Conservation (phyloP, 148 eudicot genomes). For the Rhododendron henanense region DNA sequence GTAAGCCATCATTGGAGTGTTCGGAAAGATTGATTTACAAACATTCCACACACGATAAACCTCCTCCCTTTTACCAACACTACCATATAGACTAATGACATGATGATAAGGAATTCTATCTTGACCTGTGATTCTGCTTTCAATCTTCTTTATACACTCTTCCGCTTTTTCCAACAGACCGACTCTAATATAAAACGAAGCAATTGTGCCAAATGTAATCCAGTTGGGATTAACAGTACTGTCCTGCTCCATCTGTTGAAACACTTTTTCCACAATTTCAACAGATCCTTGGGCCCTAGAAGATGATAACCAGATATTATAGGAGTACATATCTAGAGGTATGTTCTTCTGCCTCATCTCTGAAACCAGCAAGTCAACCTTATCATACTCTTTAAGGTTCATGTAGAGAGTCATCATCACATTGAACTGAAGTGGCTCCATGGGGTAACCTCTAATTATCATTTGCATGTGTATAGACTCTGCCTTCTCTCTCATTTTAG, state of each 20-base stretch:
- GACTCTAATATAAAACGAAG: constrained; percentile 59
- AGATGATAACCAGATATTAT: constrained; percentile 82
- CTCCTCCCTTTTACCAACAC: constrained; percentile 65
- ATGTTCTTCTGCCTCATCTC: constrained; percentile 66
- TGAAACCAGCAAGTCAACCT: constrained; percentile 47
- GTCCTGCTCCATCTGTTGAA: constrained; percentile 45
- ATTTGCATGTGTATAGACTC: constrained; percentile 56
- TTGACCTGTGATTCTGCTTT: constrained; percentile 48
- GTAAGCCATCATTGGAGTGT: constrained; percentile 60
- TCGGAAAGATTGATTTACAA: constrained; percentile 49
- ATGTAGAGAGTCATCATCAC: constrained; percentile 95
- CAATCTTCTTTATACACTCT: constrained; percentile 55
- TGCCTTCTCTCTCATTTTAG: constrained; percentile 54
- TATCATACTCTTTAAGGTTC: constrained; percentile 54
- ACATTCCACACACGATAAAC: constrained; percentile 68
- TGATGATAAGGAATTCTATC: constrained; percentile 66
- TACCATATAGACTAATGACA: constrained; percentile 69
- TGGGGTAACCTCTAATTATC: constrained; percentile 49
- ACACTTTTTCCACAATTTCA: constrained; percentile 69
- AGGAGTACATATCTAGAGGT: constrained; percentile 57
- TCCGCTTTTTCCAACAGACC: constrained; percentile 54
- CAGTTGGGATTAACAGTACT: constrained; percentile 51
- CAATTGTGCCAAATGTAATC: constrained; percentile 75
- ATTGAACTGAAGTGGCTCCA: constrained; percentile 60
- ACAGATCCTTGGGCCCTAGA: constrained; percentile 52